These are phyloP conservation scores for Penicillium robsamsonii DNA, from an alignment of 495 filamentous ascomycete genomes.

Conservation along the genomic window DNA sequence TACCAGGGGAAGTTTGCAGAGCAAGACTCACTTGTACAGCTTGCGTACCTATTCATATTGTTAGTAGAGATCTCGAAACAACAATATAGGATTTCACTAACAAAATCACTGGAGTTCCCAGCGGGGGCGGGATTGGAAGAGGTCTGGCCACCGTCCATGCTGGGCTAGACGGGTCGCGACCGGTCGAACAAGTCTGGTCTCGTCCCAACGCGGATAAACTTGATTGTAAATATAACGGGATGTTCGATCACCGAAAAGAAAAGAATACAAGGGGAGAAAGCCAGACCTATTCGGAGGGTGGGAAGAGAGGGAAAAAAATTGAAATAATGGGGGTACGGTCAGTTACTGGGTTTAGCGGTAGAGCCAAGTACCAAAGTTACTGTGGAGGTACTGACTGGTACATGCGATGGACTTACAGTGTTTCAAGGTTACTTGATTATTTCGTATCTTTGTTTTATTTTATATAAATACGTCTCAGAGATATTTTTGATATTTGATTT, in stretches of 20 bases:
- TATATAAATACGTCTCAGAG: not conserved
- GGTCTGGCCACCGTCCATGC: slow-evolving; percentile 55
- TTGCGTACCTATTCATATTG: slow-evolving; percentile 77
- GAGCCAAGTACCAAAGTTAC: slow-evolving; percentile 32
- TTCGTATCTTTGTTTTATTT: not conserved
- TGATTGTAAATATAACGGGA: slow-evolving; percentile 16
- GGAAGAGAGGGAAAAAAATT: slow-evolving; percentile 23
- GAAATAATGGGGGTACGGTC: slow-evolving; percentile 12
- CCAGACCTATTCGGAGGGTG: slow-evolving; percentile 10
- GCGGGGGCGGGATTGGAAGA: slow-evolving; percentile 50
- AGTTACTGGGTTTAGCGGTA: slow-evolving; percentile 15
- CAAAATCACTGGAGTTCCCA: slow-evolving; percentile 78
- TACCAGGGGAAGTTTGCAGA: not conserved
- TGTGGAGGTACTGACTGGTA: slow-evolving; percentile 24
- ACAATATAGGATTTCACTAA: slow-evolving; percentile 44
- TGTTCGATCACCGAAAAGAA: slow-evolving; percentile 15
- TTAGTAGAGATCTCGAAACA: slow-evolving; percentile 24
- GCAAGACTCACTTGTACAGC: slow-evolving; percentile 81
- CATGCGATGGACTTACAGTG: slow-evolving; percentile 6
- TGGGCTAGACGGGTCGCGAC: slow-evolving; percentile 51
- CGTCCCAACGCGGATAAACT: slow-evolving; percentile 18
- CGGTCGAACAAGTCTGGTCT: slow-evolving; percentile 41
- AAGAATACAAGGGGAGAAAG: slow-evolving; percentile 20
- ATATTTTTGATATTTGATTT: not conserved
- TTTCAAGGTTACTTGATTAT: not conserved